A percentile compares a stretch with the other conserved stretches of the same genome.
Evolutionary conservation across 2,329 filamentous ascomycete genomes (phyloP).

Genomic region (Neofusicoccum laricinum): DNA sequence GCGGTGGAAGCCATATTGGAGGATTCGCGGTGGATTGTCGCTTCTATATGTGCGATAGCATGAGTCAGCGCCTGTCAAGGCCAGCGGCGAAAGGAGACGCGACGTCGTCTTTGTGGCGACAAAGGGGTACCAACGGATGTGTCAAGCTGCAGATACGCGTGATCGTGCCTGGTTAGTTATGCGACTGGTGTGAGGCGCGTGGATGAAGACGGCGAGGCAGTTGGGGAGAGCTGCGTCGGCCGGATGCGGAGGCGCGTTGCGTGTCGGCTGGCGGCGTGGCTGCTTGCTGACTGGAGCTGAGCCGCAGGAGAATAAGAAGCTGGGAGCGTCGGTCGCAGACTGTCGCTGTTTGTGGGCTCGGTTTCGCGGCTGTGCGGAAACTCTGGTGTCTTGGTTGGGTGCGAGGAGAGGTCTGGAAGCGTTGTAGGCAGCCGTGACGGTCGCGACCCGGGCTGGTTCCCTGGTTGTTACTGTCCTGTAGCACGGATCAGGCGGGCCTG

Average conservation of each 20-base stretch:
- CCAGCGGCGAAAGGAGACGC: constrained; percentile 12
- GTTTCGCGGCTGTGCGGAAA: neutral
- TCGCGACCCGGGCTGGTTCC: neutral
- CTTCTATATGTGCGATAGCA: constrained; percentile 19
- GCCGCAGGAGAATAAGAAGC: neutral
- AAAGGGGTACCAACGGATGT: neutral
- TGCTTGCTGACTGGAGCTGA: constrained; percentile 11
- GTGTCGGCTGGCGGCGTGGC: neutral
- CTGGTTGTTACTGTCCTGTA: constrained; percentile 12
- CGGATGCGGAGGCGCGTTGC: constrained; percentile 16
- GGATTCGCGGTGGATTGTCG: constrained; percentile 16
- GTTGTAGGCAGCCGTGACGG: neutral
- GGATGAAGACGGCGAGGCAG: constrained; percentile 12
- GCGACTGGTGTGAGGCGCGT: neutral
- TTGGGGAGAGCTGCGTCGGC: constrained; percentile 6
- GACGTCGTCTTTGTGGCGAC: neutral
- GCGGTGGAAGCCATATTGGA: constrained; percentile 34
- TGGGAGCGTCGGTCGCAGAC: constrained; percentile 12
- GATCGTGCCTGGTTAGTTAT: neutral
- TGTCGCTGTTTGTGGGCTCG: neutral
- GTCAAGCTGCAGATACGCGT: neutral
- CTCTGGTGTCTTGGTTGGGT: neutral
- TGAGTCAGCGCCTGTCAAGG: constrained; percentile 26
- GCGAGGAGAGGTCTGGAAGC: constrained; percentile 1
- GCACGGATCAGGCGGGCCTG: constrained; percentile 15